phyloP scores from a whole-genome alignment of 2,329 filamentous ascomycete species.

The Lachnellula arida region DNA sequence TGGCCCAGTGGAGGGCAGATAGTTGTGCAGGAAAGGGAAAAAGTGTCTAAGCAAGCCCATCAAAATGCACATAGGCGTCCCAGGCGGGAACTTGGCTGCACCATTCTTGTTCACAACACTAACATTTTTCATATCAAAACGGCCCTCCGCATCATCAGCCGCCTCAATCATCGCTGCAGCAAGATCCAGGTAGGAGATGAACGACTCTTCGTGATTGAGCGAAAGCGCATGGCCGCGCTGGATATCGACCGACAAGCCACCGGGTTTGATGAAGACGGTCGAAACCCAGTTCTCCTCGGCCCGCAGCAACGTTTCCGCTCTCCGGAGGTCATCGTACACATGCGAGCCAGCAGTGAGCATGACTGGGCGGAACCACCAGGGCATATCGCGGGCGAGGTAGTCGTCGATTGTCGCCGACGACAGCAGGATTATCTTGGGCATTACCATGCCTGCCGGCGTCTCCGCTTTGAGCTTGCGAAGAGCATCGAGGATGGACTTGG shows the following conservation, averaged over 20 bases:
- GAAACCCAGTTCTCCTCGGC: conserved; percentile 19
- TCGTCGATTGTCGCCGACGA: conserved; percentile 40
- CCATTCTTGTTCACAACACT: conserved; percentile 2
- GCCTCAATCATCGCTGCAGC: conserved; percentile 46
- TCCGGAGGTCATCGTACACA: conserved; percentile 37
- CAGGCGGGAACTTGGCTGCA: not conserved
- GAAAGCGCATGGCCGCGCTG: conserved; percentile 27
- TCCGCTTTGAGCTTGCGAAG: conserved; percentile 28
- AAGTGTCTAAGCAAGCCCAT: conserved; percentile 4
- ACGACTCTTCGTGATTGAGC: conserved; percentile 34
- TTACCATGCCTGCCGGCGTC: not conserved
- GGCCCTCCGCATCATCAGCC: conserved; percentile 33
- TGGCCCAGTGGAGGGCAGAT: conserved; percentile 3
- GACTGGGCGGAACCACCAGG: conserved; percentile 27
- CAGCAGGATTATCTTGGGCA: conserved; percentile 41
- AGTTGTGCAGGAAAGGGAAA: conserved; percentile 5
- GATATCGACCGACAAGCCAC: not conserved
- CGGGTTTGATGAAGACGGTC: not conserved
- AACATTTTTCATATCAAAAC: not conserved
- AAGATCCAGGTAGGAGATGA: conserved; percentile 41
- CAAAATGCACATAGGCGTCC: conserved; percentile 1
- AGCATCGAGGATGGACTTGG: conserved; percentile 34
- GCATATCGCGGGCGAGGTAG: conserved; percentile 31
- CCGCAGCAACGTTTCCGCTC: conserved; percentile 36
- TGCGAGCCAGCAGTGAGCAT: conserved; percentile 32